Evolutionary conservation across 2,329 filamentous ascomycete genomes (phyloP), one percentile per base, ranked within the genome.

Genomic region (Tolypocladium cylindrosporum): DNA sequence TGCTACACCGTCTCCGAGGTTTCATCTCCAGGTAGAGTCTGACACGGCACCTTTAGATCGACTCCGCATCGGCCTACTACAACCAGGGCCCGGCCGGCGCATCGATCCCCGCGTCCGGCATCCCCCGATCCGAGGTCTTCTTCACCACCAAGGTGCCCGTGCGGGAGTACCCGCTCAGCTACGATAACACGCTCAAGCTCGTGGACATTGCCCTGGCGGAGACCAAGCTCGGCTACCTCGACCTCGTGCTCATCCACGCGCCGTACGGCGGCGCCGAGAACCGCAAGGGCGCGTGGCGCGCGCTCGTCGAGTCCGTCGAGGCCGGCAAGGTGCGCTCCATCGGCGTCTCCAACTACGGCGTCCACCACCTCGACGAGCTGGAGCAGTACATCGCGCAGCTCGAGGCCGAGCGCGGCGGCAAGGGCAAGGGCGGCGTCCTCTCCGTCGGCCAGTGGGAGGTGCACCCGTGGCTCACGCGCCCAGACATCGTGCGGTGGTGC

Each of bases 381-480:
- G 79, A 84, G 69, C 68, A 66, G 57, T 79, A 85, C 69, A 85
- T 84, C 59, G 75, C 73, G 56, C 82, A 86, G 69, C 79, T 86
- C 0, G 86, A 89, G 66, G 67, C 69, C 21, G 82, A 84, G 70
- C 79, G 81, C 50, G 79, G 84, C 52, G 84, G 83, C 1, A 74
- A 77, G 58, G 86, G 85, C 11, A 86, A 84, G 63, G 85, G 83
- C 51, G 90, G 90, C 31, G 76, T 90, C 45, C 81, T 96, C 66
- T 88, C 86, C 60, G 88, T 96, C 42, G 91, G 90, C 45, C 92
- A 96, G 73, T 91, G 88, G 73, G 92, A 97, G 74, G 75, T 97
- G 13, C 92, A 97, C 72, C 92, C 92, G 1, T 97, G 91, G 91
- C 83, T 91, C 48, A 79, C 85, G 10, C 80, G 91, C n/a, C 75